A percentile compares a stretch with the other conserved stretches of the same genome.
Conservation (phyloP, 257 asterid genomes). For the Primulina tabacum region DNA sequence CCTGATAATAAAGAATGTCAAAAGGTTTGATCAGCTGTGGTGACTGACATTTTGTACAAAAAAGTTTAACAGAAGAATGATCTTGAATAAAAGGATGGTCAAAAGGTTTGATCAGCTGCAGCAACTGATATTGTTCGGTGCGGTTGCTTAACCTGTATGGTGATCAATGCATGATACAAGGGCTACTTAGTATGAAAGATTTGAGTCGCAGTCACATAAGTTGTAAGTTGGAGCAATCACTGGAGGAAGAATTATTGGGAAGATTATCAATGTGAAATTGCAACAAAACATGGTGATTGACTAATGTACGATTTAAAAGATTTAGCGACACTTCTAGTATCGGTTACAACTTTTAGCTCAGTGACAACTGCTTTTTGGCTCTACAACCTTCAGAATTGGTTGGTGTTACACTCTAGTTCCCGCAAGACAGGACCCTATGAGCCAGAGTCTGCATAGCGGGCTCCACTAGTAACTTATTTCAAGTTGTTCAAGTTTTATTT, state of each 20-base stretch:
- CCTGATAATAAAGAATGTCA: conserved; percentile 26
- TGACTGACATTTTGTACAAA: not conserved
- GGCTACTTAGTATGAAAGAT: not conserved
- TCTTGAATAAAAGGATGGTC: too few species aligned
- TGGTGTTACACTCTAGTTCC: not conserved
- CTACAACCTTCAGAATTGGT: not conserved
- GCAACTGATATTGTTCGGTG: not conserved
- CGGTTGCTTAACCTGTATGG: not conserved
- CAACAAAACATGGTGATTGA: not conserved
- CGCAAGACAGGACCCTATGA: not conserved
- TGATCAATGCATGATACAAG: not conserved
- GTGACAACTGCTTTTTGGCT: not conserved
- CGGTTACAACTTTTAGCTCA: not conserved
- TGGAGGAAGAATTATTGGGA: not conserved
- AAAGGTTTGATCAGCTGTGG: not conserved
- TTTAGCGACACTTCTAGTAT: too few species aligned
- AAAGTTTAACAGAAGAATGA: not conserved
- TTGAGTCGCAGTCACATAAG: not conserved
- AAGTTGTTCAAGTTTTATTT: not conserved
- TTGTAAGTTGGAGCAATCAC: too few species aligned
- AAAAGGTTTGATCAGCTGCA: too few species aligned
- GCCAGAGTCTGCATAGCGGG: not conserved
- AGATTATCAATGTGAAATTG: not conserved
- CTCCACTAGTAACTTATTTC: not conserved
- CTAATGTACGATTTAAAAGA: too few species aligned